Evolutionary conservation across 768 basidiomycete genomes (phyloP).

Genomic region (Psilocybe subaeruginosa): DNA sequence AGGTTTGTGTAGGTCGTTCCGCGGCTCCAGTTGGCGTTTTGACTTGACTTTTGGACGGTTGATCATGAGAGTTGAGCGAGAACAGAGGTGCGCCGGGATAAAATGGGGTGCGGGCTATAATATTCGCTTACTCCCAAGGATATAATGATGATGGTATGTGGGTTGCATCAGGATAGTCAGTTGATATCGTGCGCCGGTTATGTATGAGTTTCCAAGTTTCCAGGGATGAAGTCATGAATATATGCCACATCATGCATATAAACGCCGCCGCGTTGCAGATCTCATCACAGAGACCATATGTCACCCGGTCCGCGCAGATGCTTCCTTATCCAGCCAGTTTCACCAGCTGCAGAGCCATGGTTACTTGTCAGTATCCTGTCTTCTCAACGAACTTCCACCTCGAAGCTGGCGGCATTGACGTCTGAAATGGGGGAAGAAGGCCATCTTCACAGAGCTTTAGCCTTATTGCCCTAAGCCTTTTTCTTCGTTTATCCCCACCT

Average conservation of each 20-base stretch:
- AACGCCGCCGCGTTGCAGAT: constrained; percentile 12
- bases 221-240: constrained; percentile 14
- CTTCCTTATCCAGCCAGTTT: background rate
- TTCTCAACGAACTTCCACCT: background rate
- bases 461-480: background rate
- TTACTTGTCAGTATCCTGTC: constrained; percentile 1
- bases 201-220: constrained; percentile 10
- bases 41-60: constrained; percentile 2
- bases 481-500: too few relatives aligned
- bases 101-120: background rate
- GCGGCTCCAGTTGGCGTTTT: background rate
- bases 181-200: constrained; percentile 13
- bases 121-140: constrained; percentile 5
- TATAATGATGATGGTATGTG: constrained; percentile 5
- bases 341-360: background rate
- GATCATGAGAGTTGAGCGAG: constrained; percentile 1
- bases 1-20: constrained; percentile 3
- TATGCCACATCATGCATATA: constrained; percentile 12
- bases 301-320: constrained; percentile 8
- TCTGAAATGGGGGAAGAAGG: background rate
- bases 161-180: background rate
- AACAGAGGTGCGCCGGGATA: background rate
- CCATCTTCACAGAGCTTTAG: too few relatives aligned
- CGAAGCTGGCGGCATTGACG: too few relatives aligned
- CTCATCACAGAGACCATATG: constrained; percentile 16